Base-by-base conservation (phyloP, 768 basidiomycete genomes). In the Gymnopilus junonius region DNA sequence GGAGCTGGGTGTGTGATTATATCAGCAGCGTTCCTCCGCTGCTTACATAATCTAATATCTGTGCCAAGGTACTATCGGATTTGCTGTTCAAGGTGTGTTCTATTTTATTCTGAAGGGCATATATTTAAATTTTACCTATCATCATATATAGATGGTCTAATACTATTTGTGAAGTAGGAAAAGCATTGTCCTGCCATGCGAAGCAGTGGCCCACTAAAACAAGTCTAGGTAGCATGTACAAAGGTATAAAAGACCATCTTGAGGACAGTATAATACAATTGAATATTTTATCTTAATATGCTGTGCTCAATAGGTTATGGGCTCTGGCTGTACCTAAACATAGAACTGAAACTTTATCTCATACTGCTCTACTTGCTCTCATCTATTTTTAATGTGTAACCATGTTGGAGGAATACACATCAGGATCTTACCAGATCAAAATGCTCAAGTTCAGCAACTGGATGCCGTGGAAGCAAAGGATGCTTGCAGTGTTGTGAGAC, bases 241-340 rank as follows among this genome's bases (percentile, higher is more conserved):
- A 14, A 42, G 40, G 40, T 42, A 42, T 42, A 42, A 10, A 42
- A 42, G 40, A 42, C 40, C 40, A 4, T 15, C 15, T 6, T 4
- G 15, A 42, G 15, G 40, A 42, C 40, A n/a, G 40, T 42, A 42
- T 10, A n/a, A 42, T 14, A 14, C 17, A 42, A 42, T 42, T n/a
- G 5, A 42, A 42, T 42, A 35, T 46, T 46, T 20, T 46, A 46
- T 21, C n/a, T 46, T 21, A 7, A 46, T 21, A 3, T 20, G 21
- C 51, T 51, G 58, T 46, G 20, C 45, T 31, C 65, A 70, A 73
- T 65, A 71, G 72, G 70, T 75, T 75, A 75, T 75, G 70, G 71
- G 72, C 74, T 71, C 72, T 67, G 68, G 39, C 55, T 57, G 23
- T 12, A 51, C 50, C 67, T 63, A 61, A 21, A 15, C 3, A n/a